Conservation (phyloP, 805 yeast species). For the Ogataea parapolymorpha region DNA sequence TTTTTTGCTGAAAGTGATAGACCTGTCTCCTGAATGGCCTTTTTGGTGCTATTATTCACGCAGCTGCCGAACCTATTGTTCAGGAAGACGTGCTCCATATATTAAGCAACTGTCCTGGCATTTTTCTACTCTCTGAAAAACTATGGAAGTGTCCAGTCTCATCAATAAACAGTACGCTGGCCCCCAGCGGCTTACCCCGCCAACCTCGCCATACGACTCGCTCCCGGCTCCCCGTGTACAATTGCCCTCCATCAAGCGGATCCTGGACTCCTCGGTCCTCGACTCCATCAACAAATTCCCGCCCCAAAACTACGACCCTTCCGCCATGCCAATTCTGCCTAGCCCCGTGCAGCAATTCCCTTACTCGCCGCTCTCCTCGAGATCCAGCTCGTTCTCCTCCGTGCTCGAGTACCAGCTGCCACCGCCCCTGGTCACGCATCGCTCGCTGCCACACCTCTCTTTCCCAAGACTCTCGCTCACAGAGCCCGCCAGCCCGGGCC, state of each 20-base stretch:
- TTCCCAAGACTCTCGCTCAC: constrained; percentile 4
- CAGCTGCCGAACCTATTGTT: constrained; percentile 9
- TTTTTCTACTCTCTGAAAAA: not conserved
- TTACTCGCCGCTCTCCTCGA: constrained; percentile 22
- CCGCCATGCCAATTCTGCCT: constrained; percentile 15
- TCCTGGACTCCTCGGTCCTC: constrained; percentile 20
- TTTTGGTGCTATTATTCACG: constrained; percentile 7
- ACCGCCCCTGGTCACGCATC: constrained; percentile 5
- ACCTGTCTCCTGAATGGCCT: constrained; percentile 5
- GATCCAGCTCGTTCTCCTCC: constrained; percentile 21
- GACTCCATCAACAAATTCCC: constrained; percentile 11
- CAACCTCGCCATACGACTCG: constrained; percentile 17
- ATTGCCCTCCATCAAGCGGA: constrained; percentile 24
- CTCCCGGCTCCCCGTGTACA: constrained; percentile 13
- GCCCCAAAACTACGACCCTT: not conserved
- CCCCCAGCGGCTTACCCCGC: constrained; percentile 18
- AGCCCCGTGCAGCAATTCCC: constrained; percentile 18
- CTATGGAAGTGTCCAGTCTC: constrained; percentile 22
- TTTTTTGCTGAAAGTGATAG: constrained; percentile 4
- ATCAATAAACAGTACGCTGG: constrained; percentile 13
- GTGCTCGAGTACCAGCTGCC: constrained; percentile 13
- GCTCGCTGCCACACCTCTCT: constrained; percentile 5
- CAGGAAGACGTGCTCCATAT: not conserved
- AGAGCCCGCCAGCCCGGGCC: constrained; percentile 6
- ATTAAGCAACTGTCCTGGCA: not conserved